Evolutionary conservation across 345 rosid species (phyloP).

Genomic region (Orychophragmus violaceus): DNA sequence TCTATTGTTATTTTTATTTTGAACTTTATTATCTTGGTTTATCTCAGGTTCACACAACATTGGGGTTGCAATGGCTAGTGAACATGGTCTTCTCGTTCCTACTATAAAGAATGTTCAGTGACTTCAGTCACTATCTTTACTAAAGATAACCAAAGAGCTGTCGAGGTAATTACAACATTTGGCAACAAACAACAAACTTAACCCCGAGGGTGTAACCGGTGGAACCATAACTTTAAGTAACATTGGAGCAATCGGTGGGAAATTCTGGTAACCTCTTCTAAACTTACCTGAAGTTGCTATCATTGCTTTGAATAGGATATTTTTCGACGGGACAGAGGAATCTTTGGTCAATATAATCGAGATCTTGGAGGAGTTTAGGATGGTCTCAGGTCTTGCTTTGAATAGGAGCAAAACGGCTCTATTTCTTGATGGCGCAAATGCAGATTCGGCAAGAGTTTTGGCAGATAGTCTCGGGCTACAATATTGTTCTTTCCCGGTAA

Average conservation of each 20-base stretch:
- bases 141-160: slow-evolving; percentile 83
- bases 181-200: slow-evolving; percentile 66
- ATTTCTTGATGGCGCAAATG: too few species aligned
- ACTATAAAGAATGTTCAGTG: slow-evolving; percentile 91
- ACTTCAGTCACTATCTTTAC: slow-evolving; percentile 62
- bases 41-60: slow-evolving; percentile 81
- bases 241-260: slow-evolving; percentile 91
- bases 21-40: not conserved
- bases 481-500: too few species aligned
- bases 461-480: too few species aligned
- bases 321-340: too few species aligned
- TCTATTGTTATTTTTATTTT: not conserved
- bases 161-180: slow-evolving; percentile 64
- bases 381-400: too few species aligned
- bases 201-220: slow-evolving; percentile 62
- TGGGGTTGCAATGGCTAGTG: slow-evolving; percentile 96
- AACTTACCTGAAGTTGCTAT: slow-evolving; percentile 91
- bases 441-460: too few species aligned
- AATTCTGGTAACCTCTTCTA: slow-evolving; percentile 75
- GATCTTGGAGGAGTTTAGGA: too few species aligned
- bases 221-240: slow-evolving; percentile 92
- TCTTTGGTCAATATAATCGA: too few species aligned
- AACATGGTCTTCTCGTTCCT: slow-evolving; percentile 80
- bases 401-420: too few species aligned
- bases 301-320: too few species aligned